Evolutionary conservation across 257 asterid species (phyloP), one percentile per base, ranked within the genome.

Genomic region (Penstemon barbatus): DNA sequence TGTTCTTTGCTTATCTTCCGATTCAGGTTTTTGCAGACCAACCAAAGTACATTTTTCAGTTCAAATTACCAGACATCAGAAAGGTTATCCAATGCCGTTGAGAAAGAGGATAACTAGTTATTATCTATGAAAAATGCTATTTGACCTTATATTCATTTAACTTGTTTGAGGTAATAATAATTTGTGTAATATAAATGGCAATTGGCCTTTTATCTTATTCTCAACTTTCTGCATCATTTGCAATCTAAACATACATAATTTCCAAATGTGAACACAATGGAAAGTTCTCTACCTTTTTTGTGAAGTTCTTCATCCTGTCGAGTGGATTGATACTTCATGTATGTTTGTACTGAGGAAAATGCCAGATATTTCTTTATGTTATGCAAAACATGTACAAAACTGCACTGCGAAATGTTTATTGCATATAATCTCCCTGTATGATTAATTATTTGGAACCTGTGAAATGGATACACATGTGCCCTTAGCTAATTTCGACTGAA

Each of bases 21-120:
- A 19, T 58, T 59, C 86, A 87, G 95, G 83, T 85, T 81, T 67
- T 82, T 87, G 59, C 84, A 83, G 79, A 83, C 72, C 81, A 75
- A 83, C 70, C 88, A 80, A 45, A 57, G 73, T 9, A 57, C 63
- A 5, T 81, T 81, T 68, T 85, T 83, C 58, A 70, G 65, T 5
- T 55, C 76, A 4, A 71, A 66, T 48, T 79, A 78, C 61, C 78
- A 59, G 52, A 76, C 64, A 44, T 33, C 59, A 10, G 83, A 78
- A 61, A 74, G 74, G 9, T 6, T 39, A 7, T 49, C 37, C 8
- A 12, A 36, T 45, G 68, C 18, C 7, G 70, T 56, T 9, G 57
- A 74, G 75, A 13, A 60, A 60, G 78, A 79, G 73, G 83, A 78
- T 43, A 58, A 66, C 49, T 69, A 68, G 65, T 25, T 25, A 25